phyloP scores from a whole-genome alignment of 805 yeast genomes.

The Deakozyma indianensis region DNA sequence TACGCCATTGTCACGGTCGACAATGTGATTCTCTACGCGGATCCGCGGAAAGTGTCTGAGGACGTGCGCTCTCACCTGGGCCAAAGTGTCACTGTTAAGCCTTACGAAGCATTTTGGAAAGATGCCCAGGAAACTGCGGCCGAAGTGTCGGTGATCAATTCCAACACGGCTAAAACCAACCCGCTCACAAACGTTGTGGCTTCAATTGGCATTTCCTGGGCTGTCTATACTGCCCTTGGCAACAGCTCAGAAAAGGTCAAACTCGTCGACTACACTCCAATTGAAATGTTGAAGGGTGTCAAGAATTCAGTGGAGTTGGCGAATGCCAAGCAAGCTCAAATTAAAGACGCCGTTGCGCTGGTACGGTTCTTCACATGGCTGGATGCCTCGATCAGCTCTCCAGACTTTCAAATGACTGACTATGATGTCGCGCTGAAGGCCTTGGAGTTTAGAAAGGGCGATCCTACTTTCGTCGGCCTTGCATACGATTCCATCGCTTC shows the following conservation, averaged over 20 bases:
- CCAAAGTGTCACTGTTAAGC: constrained; percentile 32
- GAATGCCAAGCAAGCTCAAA: constrained; percentile 65
- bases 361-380: constrained; percentile 73
- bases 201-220: constrained; percentile 55
- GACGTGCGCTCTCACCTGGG: constrained; percentile 28
- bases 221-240: constrained; percentile 38
- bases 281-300: constrained; percentile 53
- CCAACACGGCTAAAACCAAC: background rate
- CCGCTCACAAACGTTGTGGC: constrained; percentile 29
- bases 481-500: constrained; percentile 66
- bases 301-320: constrained; percentile 61
- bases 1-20: constrained; percentile 35
- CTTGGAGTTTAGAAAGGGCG: constrained; percentile 26
- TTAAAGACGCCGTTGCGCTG: constrained; percentile 70
- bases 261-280: constrained; percentile 39
- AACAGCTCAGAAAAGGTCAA: constrained; percentile 24
- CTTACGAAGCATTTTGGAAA: constrained; percentile 45
- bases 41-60: constrained; percentile 28
- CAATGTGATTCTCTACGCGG: constrained; percentile 37
- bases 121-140: constrained; percentile 26
- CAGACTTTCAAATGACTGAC: constrained; percentile 34
- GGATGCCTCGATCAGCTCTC: constrained; percentile 36
- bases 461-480: constrained; percentile 35
- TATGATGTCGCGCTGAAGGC: constrained; percentile 41
- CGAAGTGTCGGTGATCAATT: constrained; percentile 5